Conservation (phyloP, 768 basidiomycete genomes). For the Xanthoconium purpureum region DNA sequence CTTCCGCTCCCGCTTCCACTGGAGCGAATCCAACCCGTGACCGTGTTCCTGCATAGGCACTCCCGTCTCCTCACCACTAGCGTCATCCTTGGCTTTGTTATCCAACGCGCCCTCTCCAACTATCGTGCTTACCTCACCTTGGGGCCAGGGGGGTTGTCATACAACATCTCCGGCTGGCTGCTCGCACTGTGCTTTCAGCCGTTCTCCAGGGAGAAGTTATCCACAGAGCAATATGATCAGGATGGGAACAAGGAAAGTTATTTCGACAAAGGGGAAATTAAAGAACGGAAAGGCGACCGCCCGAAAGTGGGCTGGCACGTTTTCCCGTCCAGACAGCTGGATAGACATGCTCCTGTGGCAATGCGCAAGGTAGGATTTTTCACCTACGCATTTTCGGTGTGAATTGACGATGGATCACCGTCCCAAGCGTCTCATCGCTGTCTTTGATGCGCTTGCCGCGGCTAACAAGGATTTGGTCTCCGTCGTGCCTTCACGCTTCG, state of each 20-base stretch:
- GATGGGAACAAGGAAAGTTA: not conserved
- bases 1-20: not conserved
- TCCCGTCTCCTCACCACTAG: not conserved
- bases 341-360: not conserved
- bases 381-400: too few relatives aligned
- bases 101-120: not conserved
- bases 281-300: constrained; percentile 1
- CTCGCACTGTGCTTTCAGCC: not conserved
- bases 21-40: not conserved
- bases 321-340: constrained; percentile 6
- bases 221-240: not conserved
- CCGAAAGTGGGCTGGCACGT: constrained; percentile 1
- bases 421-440: not conserved
- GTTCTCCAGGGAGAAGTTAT: not conserved
- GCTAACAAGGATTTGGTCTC: not conserved
- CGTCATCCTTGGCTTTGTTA: not conserved
- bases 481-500: not conserved
- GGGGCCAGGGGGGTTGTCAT: not conserved
- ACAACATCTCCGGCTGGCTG: constrained; percentile 1
- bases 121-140: not conserved
- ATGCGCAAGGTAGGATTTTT: not conserved
- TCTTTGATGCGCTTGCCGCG: not conserved
- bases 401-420: not conserved
- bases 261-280: not conserved
- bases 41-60: not conserved